phyloP scores from a whole-genome alignment of 2,329 filamentous ascomycete species.

The Massarina eburnea region DNA sequence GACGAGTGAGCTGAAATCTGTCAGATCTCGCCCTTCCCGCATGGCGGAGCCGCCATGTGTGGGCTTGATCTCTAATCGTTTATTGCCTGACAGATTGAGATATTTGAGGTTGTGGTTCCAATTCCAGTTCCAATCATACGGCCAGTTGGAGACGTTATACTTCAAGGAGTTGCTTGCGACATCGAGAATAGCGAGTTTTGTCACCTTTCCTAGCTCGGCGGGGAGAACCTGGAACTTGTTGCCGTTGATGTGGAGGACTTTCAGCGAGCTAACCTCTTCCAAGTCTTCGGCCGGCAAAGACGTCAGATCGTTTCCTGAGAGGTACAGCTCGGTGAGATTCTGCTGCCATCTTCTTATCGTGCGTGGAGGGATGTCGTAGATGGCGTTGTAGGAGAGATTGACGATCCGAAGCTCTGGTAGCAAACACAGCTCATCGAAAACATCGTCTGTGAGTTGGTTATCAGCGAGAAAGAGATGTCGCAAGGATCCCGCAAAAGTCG shows the following conservation, averaged over 20 bases:
- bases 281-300: constrained; percentile 91
- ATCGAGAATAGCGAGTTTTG: constrained; percentile 87
- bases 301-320: constrained; percentile 93
- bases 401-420: constrained; percentile 82
- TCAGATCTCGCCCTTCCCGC: constrained; percentile 68
- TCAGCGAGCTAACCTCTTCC: constrained; percentile 83
- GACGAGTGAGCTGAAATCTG: constrained; percentile 82
- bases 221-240: constrained; percentile 98
- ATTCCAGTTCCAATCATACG: constrained; percentile 99
- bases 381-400: constrained; percentile 92
- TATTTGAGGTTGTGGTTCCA: constrained; percentile 94
- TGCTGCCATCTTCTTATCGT: constrained; percentile 88
- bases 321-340: constrained; percentile 84
- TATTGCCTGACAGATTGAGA: constrained; percentile 95
- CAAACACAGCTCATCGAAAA: constrained; percentile 86
- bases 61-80: constrained; percentile 85
- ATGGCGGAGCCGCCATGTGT: constrained; percentile 49
- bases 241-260: constrained; percentile 91
- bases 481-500: constrained; percentile 86
- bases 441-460: constrained; percentile 90
- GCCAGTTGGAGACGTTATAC: constrained; percentile 98
- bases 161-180: constrained; percentile 94
- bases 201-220: constrained; percentile 90
- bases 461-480: constrained; percentile 86
- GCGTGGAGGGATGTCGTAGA: constrained; percentile 87